These are phyloP conservation scores for Rhodosporidiobolus odoratus DNA, from an alignment of 768 basidiomycete genomes.

Conservation along the genomic window DNA sequence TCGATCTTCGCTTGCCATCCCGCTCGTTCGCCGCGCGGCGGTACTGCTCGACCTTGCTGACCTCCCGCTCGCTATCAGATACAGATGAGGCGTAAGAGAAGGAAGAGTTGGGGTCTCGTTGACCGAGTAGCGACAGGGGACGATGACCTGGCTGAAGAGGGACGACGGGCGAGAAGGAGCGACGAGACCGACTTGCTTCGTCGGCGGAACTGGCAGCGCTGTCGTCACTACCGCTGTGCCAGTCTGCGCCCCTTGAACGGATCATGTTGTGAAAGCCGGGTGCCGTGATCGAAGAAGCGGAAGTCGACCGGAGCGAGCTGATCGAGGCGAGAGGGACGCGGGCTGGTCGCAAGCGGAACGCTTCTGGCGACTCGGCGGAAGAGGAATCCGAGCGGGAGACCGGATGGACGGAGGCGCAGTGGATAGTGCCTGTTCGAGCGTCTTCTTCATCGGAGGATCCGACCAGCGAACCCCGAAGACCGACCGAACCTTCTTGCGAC, in stretches of 20 bases:
- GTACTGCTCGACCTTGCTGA: background rate
- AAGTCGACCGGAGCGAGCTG: background rate
- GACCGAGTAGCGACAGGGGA: constrained; percentile 18
- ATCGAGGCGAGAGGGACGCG: constrained; percentile 58
- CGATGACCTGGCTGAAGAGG: background rate
- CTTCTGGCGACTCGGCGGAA: background rate
- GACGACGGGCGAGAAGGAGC: background rate
- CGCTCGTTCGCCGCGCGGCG: background rate
- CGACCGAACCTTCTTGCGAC: constrained; percentile 1
- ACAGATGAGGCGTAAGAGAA: background rate
- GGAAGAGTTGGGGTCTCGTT: constrained; percentile 9
- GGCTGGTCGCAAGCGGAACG: constrained; percentile 49
- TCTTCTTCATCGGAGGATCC: constrained; percentile 7
- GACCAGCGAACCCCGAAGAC: constrained; percentile 8
- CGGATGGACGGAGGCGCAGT: constrained; percentile 29
- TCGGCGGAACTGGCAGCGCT: constrained; percentile 1
- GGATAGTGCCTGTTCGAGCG: constrained; percentile 16
- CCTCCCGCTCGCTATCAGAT: background rate
- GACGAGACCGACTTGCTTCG: background rate
- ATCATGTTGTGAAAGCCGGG: constrained; percentile 18
- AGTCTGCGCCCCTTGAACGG: background rate
- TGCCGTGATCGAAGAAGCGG: constrained; percentile 1
- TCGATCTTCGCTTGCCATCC: background rate
- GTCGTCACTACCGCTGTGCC: constrained; percentile 3
- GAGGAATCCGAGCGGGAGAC: background rate